phyloP scores from a whole-genome alignment of 2,329 filamentous ascomycete genomes.

The Aciculosporium take region DNA sequence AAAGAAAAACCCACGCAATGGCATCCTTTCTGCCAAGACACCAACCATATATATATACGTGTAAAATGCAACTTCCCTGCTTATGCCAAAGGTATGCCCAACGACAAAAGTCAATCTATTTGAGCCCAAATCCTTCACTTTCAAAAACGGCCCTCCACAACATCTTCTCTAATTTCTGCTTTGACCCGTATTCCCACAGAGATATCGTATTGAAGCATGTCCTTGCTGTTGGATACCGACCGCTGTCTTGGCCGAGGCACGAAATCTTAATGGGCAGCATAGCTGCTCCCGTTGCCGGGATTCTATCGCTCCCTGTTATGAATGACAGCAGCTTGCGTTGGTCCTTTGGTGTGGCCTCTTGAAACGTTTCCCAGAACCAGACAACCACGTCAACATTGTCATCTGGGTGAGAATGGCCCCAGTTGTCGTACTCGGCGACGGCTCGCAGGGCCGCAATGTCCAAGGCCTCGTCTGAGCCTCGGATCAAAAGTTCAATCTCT shows the following conservation, averaged over 20 bases:
- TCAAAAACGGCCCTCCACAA: slow-evolving; percentile 79
- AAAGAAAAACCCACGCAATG: no score
- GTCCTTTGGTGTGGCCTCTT: slow-evolving; percentile 45
- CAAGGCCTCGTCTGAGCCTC: slow-evolving; percentile 71
- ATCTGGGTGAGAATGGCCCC: slow-evolving; percentile 43
- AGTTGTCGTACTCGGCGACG: slow-evolving; percentile 72
- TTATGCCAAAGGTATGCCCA: background rate
- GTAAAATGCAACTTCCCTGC: no score
- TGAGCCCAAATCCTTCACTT: slow-evolving; percentile 85
- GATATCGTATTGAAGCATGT: slow-evolving; percentile 85
- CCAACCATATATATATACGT: no score
- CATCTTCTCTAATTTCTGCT: slow-evolving; percentile 52
- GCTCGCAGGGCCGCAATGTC: slow-evolving; percentile 63
- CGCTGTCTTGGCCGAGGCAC: slow-evolving; percentile 59
- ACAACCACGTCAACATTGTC: slow-evolving; percentile 51
- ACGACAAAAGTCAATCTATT: slow-evolving; percentile 31
- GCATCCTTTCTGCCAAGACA: no score
- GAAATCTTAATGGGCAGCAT: slow-evolving; percentile 63
- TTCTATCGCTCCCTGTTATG: slow-evolving; percentile 79
- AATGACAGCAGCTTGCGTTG: slow-evolving; percentile 74
- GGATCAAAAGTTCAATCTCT: slow-evolving; percentile 77
- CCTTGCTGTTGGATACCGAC: slow-evolving; percentile 68
- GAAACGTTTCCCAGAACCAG: slow-evolving; percentile 86
- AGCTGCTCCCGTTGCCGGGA: slow-evolving; percentile 75
- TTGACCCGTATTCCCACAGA: slow-evolving; percentile 56